Base-by-base conservation (phyloP, 208 protist species). In the Angomonas desouzai region DNA sequence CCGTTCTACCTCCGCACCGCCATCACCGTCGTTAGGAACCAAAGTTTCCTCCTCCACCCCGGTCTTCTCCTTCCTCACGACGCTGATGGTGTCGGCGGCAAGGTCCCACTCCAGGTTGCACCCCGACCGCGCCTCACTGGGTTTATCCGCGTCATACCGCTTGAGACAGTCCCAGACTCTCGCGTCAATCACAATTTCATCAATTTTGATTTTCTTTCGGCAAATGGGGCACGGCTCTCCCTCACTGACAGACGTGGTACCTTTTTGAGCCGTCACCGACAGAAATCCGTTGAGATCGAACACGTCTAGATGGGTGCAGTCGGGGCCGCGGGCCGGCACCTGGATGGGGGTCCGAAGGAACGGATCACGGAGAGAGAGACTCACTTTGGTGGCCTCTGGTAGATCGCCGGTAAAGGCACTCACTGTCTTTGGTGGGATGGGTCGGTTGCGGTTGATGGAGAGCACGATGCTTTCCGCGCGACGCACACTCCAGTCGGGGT, bases 201-300 rank as follows among this genome's bases (percentile, higher is more conserved):
- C 43, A 51, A 92, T 53, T 11, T 57, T 59, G 6, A 76, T 60
- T 7, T 60, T 51, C 27, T 32, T 27, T 49, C 64, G 55, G 64
- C 87, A 93, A 29, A 88, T 33, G 16, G 87, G 83, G 48, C 87
- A 93, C 1, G 69, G 57, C 25, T 53, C 68, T 18, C 74, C 20
- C n/a, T 61, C 32, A 13, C 68, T 70, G 40, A 68, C 64, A 51
- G 64, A 51, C 18, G 45, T 27, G 9, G n/a, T 16, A 51, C 45
- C n/a, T 23, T 51, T 51, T 51, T 51, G 45, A 9, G 3, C 74
- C 11, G 66, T 76, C 4, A 72, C 62, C 40, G 68, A 76, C 16
- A 94, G 78, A 68, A 92, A 91, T 25, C 68, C 75, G 29, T 55
- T 62, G n/a, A 87, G 40, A 47, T 94, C 89, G 66, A 94, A 94